Evolutionary conservation across 768 basidiomycete species (phyloP).

Genomic region (Nidula microcarpa): DNA sequence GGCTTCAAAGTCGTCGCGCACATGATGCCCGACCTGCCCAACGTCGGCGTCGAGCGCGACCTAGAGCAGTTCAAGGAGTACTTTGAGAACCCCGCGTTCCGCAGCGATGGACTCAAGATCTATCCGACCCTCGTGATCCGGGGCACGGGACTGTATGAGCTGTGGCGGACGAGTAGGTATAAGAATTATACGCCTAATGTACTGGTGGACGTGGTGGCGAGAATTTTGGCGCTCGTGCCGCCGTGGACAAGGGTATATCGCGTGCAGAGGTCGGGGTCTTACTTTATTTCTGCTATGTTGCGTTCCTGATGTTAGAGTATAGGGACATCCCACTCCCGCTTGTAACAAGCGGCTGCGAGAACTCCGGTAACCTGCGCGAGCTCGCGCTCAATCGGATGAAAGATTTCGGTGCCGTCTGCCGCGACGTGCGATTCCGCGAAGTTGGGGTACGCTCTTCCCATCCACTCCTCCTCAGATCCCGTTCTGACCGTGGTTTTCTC

Average conservation of each 20-base stretch:
- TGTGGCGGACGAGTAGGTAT: conserved; percentile 96
- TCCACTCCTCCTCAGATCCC: neutral
- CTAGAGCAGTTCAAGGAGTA: conserved; percentile 99
- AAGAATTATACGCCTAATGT: conserved; percentile 99
- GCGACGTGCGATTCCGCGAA: conserved; percentile 96
- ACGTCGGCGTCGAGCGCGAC: conserved; percentile 95
- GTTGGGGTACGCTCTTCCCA: conserved; percentile 64
- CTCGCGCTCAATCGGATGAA: conserved; percentile 97
- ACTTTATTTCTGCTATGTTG: neutral
- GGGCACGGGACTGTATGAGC: conserved; percentile 92
- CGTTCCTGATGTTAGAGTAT: conserved; percentile 4
- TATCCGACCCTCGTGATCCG: conserved; percentile 98
- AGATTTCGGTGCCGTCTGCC: conserved; percentile 96
- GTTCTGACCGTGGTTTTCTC: conserved; percentile 4
- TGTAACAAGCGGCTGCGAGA: conserved; percentile 96
- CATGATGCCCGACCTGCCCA: conserved; percentile 99
- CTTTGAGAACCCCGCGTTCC: conserved; percentile 97
- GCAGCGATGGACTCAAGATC: conserved; percentile 96
- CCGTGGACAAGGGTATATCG: conserved; percentile 99
- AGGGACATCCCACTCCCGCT: conserved; percentile 97
- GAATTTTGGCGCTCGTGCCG: conserved; percentile 93
- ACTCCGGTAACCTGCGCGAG: conserved; percentile 95
- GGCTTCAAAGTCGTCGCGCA: conserved; percentile 99
- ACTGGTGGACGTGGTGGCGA: conserved; percentile 93
- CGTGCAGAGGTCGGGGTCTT: conserved; percentile 73